Conservation (phyloP, 345 rosid genomes). For the Leavenworthia alabamica region DNA sequence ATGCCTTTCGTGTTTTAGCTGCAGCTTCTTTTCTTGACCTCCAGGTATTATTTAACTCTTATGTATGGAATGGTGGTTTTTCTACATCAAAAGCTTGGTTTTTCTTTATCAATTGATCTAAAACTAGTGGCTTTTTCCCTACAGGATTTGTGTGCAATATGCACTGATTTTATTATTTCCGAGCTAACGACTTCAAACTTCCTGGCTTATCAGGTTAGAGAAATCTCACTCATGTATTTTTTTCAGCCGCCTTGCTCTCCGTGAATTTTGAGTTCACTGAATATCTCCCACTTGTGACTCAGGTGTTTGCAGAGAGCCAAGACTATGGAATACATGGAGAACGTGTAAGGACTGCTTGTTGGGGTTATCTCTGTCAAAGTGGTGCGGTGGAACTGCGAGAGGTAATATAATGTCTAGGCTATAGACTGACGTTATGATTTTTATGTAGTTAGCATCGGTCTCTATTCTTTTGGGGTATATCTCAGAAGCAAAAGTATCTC, state of each 20-base stretch:
- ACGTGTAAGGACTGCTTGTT: constrained; percentile 91
- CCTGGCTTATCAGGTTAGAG: constrained; percentile 79
- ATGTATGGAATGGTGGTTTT: not conserved
- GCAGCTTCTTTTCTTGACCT: constrained; percentile 98
- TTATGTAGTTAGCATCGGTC: not conserved
- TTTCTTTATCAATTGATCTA: not conserved
- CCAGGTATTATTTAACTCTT: constrained; percentile 44
- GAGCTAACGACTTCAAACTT: constrained; percentile 89
- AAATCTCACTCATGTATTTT: constrained; percentile 9
- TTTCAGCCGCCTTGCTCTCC: not conserved
- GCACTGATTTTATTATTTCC: constrained; percentile 88
- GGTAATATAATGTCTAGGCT: constrained; percentile 34
- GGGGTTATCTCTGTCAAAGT: constrained; percentile 99
- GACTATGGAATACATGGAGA: constrained; percentile 96
- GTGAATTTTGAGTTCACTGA: constrained; percentile 1
- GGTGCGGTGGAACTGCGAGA: constrained; percentile 87
- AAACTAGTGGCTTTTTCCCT: not conserved
- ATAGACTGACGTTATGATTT: not conserved
- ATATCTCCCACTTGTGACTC: constrained; percentile 21
- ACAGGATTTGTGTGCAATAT: constrained; percentile 94
- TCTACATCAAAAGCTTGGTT: not conserved
- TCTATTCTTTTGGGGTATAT: not conserved
- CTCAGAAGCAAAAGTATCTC: not conserved
- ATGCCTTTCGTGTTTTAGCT: constrained; percentile 89
- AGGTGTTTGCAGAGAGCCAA: constrained; percentile 98